Conservation (phyloP, 2,329 filamentous ascomycete species). For the Xylariomycetidae sp. region DNA sequence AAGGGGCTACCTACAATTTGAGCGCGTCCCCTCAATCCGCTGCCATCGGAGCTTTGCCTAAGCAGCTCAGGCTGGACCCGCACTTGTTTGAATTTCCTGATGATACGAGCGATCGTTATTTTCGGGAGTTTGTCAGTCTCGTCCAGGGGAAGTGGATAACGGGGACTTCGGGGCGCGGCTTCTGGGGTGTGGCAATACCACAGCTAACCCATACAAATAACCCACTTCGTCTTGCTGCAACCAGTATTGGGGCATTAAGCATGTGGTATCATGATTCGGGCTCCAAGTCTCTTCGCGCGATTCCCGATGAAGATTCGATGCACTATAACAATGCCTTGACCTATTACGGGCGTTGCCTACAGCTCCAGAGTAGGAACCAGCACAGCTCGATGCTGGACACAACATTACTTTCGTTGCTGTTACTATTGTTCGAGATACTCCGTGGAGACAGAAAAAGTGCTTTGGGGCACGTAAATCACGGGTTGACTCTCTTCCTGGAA, state of each 20-base stretch:
- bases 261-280: conserved; percentile 16
- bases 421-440: conserved; percentile 28
- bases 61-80: conserved; percentile 11
- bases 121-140: conserved; percentile 27
- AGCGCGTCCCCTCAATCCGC: conserved; percentile 11
- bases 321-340: conserved; percentile 30
- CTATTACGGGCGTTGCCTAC: conserved; percentile 31
- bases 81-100: conserved; percentile 14
- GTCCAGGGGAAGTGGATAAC: conserved; percentile 24
- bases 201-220: conserved; percentile 24
- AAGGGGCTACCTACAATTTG: conserved; percentile 4
- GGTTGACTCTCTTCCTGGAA: conserved; percentile 27
- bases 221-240: conserved; percentile 26
- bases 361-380: conserved; percentile 22
- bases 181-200: conserved; percentile 27
- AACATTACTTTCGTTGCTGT: conserved; percentile 27
- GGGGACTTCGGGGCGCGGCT: conserved; percentile 15
- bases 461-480: conserved; percentile 32
- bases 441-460: conserved; percentile 27
- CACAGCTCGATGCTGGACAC: conserved; percentile 23
- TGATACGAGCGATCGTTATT: conserved; percentile 17
- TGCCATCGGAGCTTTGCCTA: conserved; percentile 18
- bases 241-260: conserved; percentile 27
- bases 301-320: conserved; percentile 3
- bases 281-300: conserved; percentile 4